Conservation (phyloP, 352 stramenopile genomes). For the Globisporangium irregulare region DNA sequence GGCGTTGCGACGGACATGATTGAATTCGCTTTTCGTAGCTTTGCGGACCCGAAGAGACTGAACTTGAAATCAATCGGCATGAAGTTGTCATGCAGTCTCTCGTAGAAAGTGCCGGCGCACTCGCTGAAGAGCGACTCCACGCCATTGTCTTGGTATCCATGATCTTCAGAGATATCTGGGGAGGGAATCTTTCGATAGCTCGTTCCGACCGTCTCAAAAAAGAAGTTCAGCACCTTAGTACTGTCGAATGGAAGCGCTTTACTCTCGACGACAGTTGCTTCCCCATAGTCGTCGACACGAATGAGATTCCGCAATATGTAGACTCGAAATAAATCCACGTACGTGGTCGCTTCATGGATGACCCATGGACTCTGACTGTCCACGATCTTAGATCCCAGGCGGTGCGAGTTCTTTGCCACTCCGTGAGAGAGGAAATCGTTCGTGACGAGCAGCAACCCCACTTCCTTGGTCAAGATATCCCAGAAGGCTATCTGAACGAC, state of each 20-base stretch:
- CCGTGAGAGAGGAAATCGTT: constrained; percentile 65
- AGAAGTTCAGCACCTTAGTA: constrained; percentile 44
- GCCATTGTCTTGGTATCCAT: constrained; percentile 21
- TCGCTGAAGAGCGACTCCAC: constrained; percentile 30
- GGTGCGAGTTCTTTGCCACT: constrained; percentile 17
- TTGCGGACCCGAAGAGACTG: constrained; percentile 21
- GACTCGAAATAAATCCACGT: constrained; percentile 47
- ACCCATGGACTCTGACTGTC: constrained; percentile 26
- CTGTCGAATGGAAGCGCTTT: constrained; percentile 28
- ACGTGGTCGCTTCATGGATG: constrained; percentile 56
- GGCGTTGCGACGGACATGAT: constrained; percentile 17
- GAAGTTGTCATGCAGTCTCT: constrained; percentile 55
- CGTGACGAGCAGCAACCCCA: constrained; percentile 40
- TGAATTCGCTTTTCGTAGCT: constrained; percentile 23
- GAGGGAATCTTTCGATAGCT: constrained; percentile 47
- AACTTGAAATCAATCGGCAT: constrained; percentile 47
- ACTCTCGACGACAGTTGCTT: constrained; percentile 12
- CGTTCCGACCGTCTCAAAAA: constrained; percentile 55
- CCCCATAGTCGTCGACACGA: constrained; percentile 6
- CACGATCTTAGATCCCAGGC: neutral
- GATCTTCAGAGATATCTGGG: constrained; percentile 18
- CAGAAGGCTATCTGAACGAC: constrained; percentile 62
- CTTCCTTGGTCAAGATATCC: constrained; percentile 56
- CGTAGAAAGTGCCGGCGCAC: constrained; percentile 20
- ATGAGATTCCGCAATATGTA: constrained; percentile 48